Percentiles rank a stretch among this genome's conserved stretches.
These are phyloP conservation scores for Euphorbia celastroides DNA, from an alignment of 441 rosid species.

Conservation along the genomic window DNA sequence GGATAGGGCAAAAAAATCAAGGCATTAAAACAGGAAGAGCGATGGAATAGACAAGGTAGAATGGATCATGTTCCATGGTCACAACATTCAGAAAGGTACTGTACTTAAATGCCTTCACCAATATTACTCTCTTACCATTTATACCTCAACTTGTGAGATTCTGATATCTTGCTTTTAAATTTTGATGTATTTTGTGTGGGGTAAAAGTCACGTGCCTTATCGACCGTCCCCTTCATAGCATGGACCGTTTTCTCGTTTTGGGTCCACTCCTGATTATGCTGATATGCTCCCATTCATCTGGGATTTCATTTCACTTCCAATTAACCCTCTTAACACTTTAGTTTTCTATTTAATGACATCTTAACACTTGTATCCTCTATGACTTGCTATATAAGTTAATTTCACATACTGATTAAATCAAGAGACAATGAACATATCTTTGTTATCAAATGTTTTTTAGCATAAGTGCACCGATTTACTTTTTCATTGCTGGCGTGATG, in stretches of 20 bases:
- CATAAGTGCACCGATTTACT: too few species aligned
- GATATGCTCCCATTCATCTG: neutral
- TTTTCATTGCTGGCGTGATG: too few species aligned
- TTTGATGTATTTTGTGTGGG: slow-evolving; percentile 18
- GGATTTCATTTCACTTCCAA: neutral
- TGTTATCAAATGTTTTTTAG: too few species aligned
- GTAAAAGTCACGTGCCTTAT: slow-evolving; percentile 26
- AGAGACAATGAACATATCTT: neutral
- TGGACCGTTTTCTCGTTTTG: slow-evolving; percentile 25
- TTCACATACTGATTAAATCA: neutral
- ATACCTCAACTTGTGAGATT: slow-evolving; percentile 5
- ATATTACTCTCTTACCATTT: neutral
- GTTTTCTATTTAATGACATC: too few species aligned
- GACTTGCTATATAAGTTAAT: too few species aligned
- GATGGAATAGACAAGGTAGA: neutral
- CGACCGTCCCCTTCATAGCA: slow-evolving; percentile 23
- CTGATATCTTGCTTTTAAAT: neutral
- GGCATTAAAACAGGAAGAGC: neutral
- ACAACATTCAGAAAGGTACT: neutral
- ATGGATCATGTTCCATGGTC: neutral
- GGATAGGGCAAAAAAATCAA: neutral
- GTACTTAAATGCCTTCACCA: neutral
- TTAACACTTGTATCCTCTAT: too few species aligned
- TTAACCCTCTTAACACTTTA: too few species aligned
- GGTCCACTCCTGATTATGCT: slow-evolving; percentile 22